These are phyloP conservation scores for Boletus insuetus DNA, from an alignment of 768 basidiomycete genomes.

Conservation along the genomic window DNA sequence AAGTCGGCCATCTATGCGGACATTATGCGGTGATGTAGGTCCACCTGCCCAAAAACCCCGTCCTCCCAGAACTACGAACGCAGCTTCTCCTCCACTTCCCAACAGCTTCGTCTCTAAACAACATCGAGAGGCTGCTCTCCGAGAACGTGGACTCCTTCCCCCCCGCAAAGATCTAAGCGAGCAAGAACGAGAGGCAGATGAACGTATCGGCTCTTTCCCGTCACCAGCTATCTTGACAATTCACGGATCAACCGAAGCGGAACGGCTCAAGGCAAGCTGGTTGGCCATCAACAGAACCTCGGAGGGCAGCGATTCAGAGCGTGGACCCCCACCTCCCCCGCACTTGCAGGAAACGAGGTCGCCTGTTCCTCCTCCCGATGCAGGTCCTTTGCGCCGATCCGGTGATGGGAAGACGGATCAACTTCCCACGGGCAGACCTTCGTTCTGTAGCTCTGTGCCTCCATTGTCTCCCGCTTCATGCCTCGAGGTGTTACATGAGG, in stretches of 20 bases:
- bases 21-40: constrained; percentile 1
- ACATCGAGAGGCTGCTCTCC: constrained; percentile 50
- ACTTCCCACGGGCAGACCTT: constrained; percentile 16
- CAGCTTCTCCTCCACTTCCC: constrained; percentile 17
- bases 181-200: constrained; percentile 41
- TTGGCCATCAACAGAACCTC: constrained; percentile 37
- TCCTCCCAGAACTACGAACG: background rate
- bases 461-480: constrained; percentile 24
- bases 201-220: constrained; percentile 39
- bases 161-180: constrained; percentile 36
- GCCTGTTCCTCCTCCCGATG: constrained; percentile 1
- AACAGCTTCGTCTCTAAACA: constrained; percentile 23
- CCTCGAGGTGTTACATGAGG: constrained; percentile 32
- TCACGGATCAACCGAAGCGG: constrained; percentile 42
- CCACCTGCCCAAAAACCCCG: background rate
- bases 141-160: constrained; percentile 58
- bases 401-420: constrained; percentile 15
- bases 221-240: constrained; percentile 23
- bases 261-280: constrained; percentile 54
- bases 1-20: constrained; percentile 14
- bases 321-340: background rate
- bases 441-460: constrained; percentile 19
- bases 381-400: constrained; percentile 1
- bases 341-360: background rate
- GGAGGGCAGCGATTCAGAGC: constrained; percentile 27